Conservation (phyloP, 169 alveolate species). For the Eimeria maxima region DNA sequence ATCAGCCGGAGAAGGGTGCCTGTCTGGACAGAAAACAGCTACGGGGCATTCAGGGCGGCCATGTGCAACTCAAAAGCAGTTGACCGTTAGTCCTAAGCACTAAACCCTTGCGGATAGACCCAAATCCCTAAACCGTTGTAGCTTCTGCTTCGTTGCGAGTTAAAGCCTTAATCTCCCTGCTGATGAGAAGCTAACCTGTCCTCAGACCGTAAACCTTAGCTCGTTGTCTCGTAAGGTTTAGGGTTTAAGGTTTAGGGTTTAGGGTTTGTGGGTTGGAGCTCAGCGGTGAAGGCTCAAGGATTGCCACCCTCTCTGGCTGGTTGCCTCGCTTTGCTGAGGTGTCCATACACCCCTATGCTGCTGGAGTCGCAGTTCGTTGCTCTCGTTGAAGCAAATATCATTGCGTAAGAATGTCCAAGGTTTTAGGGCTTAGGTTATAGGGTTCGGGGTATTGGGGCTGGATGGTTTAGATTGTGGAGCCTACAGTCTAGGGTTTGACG, state of each 20-base stretch:
- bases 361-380: constrained; percentile 52
- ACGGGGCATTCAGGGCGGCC: background rate
- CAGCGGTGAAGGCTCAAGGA: constrained; percentile 14
- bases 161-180: background rate
- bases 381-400: background rate
- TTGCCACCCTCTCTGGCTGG: constrained; percentile 38
- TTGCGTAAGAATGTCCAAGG: background rate
- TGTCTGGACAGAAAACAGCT: constrained; percentile 59
- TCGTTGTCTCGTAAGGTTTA: background rate
- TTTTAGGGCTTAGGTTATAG: background rate
- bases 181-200: background rate
- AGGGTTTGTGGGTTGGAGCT: background rate
- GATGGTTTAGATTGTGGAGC: too few relatives aligned
- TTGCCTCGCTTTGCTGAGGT: constrained; percentile 14
- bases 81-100: constrained; percentile 15
- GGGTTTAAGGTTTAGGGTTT: background rate
- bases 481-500: too few relatives aligned
- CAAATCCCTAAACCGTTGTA: background rate
- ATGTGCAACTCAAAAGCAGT: constrained; percentile 20
- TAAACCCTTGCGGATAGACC: background rate
- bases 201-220: too few relatives aligned
- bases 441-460: background rate
- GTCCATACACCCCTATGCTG: constrained; percentile 3
- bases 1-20: constrained; percentile 11
- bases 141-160: background rate